Base-by-base conservation (phyloP, 176 grass and related monocot species). In the Raddia distichophylla region DNA sequence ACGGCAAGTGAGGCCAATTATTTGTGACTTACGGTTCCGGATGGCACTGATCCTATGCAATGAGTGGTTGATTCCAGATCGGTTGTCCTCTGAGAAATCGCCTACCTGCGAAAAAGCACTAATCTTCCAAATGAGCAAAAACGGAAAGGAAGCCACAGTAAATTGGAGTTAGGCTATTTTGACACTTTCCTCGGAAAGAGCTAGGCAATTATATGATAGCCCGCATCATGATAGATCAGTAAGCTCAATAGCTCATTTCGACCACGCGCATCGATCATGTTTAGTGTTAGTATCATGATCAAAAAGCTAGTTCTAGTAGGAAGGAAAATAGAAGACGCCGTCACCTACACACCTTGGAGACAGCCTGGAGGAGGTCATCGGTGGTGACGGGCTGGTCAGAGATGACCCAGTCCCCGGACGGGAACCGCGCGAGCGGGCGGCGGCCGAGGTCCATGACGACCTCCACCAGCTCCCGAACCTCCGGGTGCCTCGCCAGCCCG, bases 21-120 rank as follows among this genome's bases (percentile, higher is more conserved):
- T 93, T 16, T 98, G 74, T 8, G 84, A 82, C 85, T 95, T 98
- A 20, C 95, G 84, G 60, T 98, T 98, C 42, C 92, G 35, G 82
- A 98, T 98, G 65, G 95, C 95, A 33, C 95, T 98, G 79, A 98
- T 98, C 75, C 95, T 54, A 82, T 98, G 95, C 80, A 98, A 79
- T 0, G 92, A 98, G 78, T 77, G 89, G 67, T 98, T 91, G 72
- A 98, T 98, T n/a, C 95, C 92, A 35, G 95, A 98, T 67, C 95
- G 90, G 73, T 98, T 98, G 61, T 98, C 95, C 69, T 95, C 95
- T 0, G 92, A 92, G 75, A 98, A 95, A 34, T 95, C 93, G 6
- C 92, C 95, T 56, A 98, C 92, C 95, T 98, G 83, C 10, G 37
- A 87, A 76, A 15, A 46, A 63, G 33, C n/a, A 75, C 3, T 15